phyloP scores from a whole-genome alignment of 108 stramenopile genomes.

The Cyclotella atomus region DNA sequence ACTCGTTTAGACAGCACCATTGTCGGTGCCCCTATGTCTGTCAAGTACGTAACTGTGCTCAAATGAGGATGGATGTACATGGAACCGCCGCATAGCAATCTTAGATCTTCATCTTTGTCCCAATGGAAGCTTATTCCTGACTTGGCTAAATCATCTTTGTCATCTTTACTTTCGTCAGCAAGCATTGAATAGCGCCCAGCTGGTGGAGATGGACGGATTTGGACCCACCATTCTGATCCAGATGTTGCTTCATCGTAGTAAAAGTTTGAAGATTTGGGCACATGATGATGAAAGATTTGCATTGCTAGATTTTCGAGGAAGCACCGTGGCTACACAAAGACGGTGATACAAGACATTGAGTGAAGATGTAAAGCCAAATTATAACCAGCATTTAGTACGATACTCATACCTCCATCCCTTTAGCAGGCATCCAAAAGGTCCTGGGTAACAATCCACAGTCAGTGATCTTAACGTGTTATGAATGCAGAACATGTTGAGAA shows the following conservation, averaged over 20 bases:
- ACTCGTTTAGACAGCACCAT: constrained; percentile 62
- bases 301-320: constrained; percentile 70
- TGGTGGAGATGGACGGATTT: constrained; percentile 74
- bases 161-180: constrained; percentile 29
- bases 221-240: constrained; percentile 90
- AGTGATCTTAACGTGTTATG: constrained; percentile 40
- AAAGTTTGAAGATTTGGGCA: constrained; percentile 23
- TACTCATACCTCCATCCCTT: constrained; percentile 29
- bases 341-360: background rate
- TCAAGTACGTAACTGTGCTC: constrained; percentile 86
- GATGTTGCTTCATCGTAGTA: constrained; percentile 47
- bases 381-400: too few species aligned
- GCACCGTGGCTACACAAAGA: constrained; percentile 55
- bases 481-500: background rate
- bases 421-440: constrained; percentile 76
- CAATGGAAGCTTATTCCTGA: constrained; percentile 83
- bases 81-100: constrained; percentile 69
- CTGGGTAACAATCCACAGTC: constrained; percentile 77
- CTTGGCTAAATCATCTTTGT: constrained; percentile 23
- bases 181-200: constrained; percentile 44
- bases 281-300: constrained; percentile 78
- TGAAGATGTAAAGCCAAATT: too few species aligned
- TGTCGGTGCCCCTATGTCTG: constrained; percentile 73
- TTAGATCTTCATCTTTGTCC: constrained; percentile 89
- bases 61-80: constrained; percentile 82